Conservation (phyloP, 352 stramenopile genomes). For the Pythium phragmiticola region DNA sequence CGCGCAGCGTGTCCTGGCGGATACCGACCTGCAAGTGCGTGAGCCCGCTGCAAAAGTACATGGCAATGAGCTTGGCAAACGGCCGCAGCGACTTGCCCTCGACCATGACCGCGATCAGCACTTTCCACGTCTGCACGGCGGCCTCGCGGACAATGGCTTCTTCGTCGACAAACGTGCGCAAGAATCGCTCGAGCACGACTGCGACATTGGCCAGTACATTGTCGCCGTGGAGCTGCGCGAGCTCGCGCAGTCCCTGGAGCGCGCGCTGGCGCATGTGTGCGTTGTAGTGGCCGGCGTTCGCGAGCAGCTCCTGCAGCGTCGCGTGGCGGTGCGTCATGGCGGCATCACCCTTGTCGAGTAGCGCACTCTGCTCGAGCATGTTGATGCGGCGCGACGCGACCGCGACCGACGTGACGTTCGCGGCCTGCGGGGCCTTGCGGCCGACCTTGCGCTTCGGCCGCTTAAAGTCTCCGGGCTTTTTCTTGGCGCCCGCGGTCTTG, state of each 20-base stretch:
- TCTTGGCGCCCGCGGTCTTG: conserved; percentile 61
- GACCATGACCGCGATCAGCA: conserved; percentile 55
- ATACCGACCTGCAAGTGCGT: conserved; percentile 80
- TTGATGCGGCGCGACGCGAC: conserved; percentile 81
- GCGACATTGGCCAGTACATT: conserved; percentile 74
- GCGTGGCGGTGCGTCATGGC: conserved; percentile 62
- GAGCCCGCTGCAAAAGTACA: conserved; percentile 80
- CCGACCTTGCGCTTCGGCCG: conserved; percentile 85
- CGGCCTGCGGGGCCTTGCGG: conserved; percentile 54
- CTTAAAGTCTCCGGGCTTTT: conserved; percentile 88
- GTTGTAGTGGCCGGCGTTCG: conserved; percentile 78
- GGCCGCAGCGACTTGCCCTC: conserved; percentile 51
- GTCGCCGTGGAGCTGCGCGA: conserved; percentile 44
- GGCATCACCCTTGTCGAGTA: conserved; percentile 66
- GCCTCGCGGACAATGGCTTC: conserved; percentile 78
- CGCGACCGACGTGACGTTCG: conserved; percentile 77
- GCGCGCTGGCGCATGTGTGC: conserved; percentile 72
- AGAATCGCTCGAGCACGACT: conserved; percentile 73
- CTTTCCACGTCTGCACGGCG: conserved; percentile 64
- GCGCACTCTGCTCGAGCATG: conserved; percentile 74
- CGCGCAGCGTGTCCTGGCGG: conserved; percentile 64
- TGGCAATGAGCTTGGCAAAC: conserved; percentile 69
- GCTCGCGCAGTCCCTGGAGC: conserved; percentile 61
- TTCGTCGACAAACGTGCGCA: conserved; percentile 72
- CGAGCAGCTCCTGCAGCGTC: conserved; percentile 66